Conservation (phyloP, 1,139 yeast species). For the Petasospora fabianii region DNA sequence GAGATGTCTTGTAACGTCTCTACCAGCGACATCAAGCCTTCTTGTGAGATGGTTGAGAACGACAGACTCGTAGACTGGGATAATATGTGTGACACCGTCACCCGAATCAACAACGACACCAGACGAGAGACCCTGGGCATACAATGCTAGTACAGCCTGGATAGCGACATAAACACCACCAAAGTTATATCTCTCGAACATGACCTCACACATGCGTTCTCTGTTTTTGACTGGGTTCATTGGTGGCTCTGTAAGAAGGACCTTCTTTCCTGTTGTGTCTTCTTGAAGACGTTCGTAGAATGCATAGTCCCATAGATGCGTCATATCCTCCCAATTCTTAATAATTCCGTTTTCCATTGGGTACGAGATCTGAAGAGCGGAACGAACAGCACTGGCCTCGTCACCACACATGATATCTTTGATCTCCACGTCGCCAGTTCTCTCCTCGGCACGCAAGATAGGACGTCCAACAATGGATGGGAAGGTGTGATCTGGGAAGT, state of each 20-base stretch:
- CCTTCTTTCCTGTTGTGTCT: constrained; percentile 73
- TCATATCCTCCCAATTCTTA: constrained; percentile 98
- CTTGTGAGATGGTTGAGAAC: constrained; percentile 90
- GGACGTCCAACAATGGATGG: constrained; percentile 99
- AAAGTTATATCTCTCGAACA: constrained; percentile 94
- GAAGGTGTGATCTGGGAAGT: constrained; percentile 97
- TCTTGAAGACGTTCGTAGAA: constrained; percentile 86
- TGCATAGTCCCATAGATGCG: constrained; percentile 96
- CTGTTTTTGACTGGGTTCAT: constrained; percentile 94
- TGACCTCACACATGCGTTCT: constrained; percentile 92
- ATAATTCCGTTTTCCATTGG: constrained; percentile 99
- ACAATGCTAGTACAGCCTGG: constrained; percentile 94
- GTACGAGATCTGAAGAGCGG: constrained; percentile 84
- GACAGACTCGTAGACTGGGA: constrained; percentile 95
- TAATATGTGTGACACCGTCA: constrained; percentile 94
- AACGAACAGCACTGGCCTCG: constrained; percentile 89
- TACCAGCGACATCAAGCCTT: constrained; percentile 94
- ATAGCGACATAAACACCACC: constrained; percentile 98
- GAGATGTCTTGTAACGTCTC: constrained; percentile 94
- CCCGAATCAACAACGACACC: constrained; percentile 99
- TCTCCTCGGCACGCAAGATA: constrained; percentile 92
- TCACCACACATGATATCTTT: constrained; percentile 98
- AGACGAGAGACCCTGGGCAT: constrained; percentile 94
- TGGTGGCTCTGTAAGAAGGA: constrained; percentile 93
- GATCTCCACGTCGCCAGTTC: constrained; percentile 66